Percentiles rank a stretch among this genome's conserved stretches.
Conservation (phyloP, 768 basidiomycete genomes). For the Hericium coralloides region DNA sequence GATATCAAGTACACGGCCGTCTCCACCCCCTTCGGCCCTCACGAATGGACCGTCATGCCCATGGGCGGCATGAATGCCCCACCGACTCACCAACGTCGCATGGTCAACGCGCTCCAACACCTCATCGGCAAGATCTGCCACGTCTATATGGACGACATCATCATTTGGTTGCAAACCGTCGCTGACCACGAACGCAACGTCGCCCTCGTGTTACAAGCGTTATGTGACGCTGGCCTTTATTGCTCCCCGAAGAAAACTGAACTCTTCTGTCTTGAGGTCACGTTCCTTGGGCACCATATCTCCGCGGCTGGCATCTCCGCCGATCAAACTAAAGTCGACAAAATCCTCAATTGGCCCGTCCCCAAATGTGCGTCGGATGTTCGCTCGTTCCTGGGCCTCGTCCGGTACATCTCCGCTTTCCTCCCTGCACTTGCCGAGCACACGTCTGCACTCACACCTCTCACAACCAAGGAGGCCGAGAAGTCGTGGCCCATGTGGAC, state of each 20-base stretch:
- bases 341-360: neutral
- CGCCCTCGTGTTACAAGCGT: constrained; percentile 8
- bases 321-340: neutral
- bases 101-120: constrained; percentile 23
- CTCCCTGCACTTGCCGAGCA: neutral
- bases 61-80: constrained; percentile 29
- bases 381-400: neutral
- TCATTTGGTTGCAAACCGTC: constrained; percentile 1
- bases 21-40: constrained; percentile 28
- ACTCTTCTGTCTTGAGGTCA: constrained; percentile 8
- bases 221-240: constrained; percentile 12
- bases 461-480: neutral
- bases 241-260: constrained; percentile 11
- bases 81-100: constrained; percentile 24
- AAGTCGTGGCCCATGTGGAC: neutral
- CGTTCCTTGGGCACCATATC: neutral
- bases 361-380: neutral
- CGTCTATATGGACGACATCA: constrained; percentile 25
- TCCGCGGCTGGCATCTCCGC: neutral
- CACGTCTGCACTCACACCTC: neutral
- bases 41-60: constrained; percentile 17
- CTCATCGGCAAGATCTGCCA: constrained; percentile 33
- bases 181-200: constrained; percentile 15
- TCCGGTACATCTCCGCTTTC: neutral
- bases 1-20: constrained; percentile 28